Conservation (phyloP, 2,329 filamentous ascomycete species). For the Sarocladium oryzae region DNA sequence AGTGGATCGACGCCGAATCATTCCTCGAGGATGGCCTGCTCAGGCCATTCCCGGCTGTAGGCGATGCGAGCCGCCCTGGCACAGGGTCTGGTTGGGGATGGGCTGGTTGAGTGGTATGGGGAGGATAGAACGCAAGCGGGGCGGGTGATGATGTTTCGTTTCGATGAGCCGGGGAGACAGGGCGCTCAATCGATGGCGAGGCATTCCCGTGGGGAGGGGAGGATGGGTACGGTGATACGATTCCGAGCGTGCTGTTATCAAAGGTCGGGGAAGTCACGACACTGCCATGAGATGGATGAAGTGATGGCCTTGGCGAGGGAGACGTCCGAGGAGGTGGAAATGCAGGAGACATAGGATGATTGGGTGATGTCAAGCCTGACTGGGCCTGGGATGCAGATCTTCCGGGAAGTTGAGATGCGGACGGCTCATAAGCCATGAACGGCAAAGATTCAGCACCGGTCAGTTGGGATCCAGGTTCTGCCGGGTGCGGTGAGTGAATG, state of each 20-base stretch:
- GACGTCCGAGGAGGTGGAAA: neutral
- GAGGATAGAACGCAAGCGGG: conserved; percentile 2
- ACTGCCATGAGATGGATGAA: neutral
- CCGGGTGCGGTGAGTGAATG: neutral
- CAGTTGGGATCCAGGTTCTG: neutral
- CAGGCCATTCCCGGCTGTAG: neutral
- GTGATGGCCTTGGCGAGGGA: neutral
- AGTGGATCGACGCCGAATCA: conserved; percentile 1
- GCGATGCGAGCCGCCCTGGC: neutral
- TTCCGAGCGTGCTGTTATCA: neutral
- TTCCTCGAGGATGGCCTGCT: conserved; percentile 3
- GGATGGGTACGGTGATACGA: neutral
- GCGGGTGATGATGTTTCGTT: neutral
- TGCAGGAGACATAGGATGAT: neutral
- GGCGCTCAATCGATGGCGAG: neutral
- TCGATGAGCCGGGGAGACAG: neutral
- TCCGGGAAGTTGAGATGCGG: neutral
- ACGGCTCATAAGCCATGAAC: neutral
- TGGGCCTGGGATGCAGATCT: neutral
- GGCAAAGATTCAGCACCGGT: neutral
- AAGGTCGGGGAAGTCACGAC: neutral
- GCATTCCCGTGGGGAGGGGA: neutral
- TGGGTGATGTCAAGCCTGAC: conserved; percentile 1
- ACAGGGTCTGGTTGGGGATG: neutral
- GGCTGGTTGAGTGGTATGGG: neutral